A percentile compares a stretch with the other conserved stretches of the same genome.
Conservation (phyloP, 805 yeast species). For the Zygotorulaspora florentina region DNA sequence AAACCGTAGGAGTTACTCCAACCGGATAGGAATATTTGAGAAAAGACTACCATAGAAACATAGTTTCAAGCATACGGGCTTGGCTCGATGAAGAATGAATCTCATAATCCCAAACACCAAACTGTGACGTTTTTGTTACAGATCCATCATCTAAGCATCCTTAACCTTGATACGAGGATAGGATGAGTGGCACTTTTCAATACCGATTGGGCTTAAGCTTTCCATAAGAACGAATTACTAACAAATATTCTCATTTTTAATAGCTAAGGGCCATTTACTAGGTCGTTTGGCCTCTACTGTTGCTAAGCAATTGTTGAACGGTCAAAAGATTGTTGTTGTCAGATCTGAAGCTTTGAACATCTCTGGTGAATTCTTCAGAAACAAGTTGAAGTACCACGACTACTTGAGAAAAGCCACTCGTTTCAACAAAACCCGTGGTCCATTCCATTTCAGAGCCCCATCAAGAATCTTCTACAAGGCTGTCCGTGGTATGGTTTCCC, state of each 20-base stretch:
- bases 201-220: not conserved
- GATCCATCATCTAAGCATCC: too few species aligned
- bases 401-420: constrained; percentile 99
- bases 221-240: constrained; percentile 7
- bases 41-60: too few species aligned
- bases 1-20: not conserved
- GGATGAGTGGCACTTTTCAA: too few species aligned
- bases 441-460: constrained; percentile 99
- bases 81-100: too few species aligned
- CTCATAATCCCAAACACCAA: too few species aligned
- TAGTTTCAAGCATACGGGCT: too few species aligned
- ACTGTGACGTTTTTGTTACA: too few species aligned
- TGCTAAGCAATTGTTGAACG: constrained; percentile 97
- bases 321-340: constrained; percentile 96
- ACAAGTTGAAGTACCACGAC: constrained; percentile 99
- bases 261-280: constrained; percentile 96
- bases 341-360: constrained; percentile 98
- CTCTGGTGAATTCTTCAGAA: constrained; percentile 99
- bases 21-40: not conserved
- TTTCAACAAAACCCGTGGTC: constrained; percentile 98
- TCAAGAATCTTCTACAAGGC: constrained; percentile 99
- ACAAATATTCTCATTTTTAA: constrained; percentile 14
- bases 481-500: constrained; percentile 98
- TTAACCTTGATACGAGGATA: too few species aligned
- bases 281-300: constrained; percentile 99